phyloP scores from a whole-genome alignment of 2,329 filamentous ascomycete genomes.

The Diatrype stigma region DNA sequence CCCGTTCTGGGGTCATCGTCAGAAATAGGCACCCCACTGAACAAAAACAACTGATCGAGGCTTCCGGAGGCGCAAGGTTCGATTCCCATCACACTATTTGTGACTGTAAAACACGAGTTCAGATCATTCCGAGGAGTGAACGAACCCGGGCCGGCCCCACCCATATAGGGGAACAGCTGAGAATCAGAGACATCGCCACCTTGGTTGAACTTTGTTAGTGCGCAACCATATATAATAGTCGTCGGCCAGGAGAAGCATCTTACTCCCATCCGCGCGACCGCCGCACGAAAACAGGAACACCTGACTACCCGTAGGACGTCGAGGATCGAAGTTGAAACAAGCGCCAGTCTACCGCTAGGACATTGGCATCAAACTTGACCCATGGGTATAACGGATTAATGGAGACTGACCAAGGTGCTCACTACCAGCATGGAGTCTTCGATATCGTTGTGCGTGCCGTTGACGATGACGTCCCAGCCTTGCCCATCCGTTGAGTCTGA shows the following conservation, averaged over 20 bases:
- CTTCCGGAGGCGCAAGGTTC: slow-evolving; percentile 37
- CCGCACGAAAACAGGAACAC: slow-evolving; percentile 56
- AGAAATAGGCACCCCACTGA: slow-evolving; percentile 10
- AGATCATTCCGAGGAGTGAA: slow-evolving; percentile 42
- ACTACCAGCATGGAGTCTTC: slow-evolving; percentile 46
- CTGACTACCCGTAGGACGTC: slow-evolving; percentile 46
- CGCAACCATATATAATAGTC: slow-evolving; percentile 3
- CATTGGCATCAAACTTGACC: slow-evolving; percentile 3
- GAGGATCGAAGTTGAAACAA: slow-evolving; percentile 55
- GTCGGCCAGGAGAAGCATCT: slow-evolving; percentile 7
- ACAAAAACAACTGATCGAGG: slow-evolving; percentile 38
- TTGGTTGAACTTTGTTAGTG: slow-evolving; percentile 6
- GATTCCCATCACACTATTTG: slow-evolving; percentile 39
- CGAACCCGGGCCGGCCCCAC: slow-evolving; percentile 35
- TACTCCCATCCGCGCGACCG: slow-evolving; percentile 49
- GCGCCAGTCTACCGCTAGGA: slow-evolving; percentile 41
- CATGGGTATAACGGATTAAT: neutral
- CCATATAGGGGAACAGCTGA: slow-evolving; percentile 47
- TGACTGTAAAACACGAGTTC: slow-evolving; percentile 44
- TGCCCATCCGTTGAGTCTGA: slow-evolving; percentile 31
- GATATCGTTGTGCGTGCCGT: slow-evolving; percentile 47
- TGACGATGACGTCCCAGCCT: slow-evolving; percentile 40
- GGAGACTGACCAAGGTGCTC: slow-evolving; percentile 41
- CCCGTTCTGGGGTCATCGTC: neutral
- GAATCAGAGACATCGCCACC: slow-evolving; percentile 46